Percentiles rank a stretch among this genome's conserved stretches.
Evolutionary conservation across 2,329 filamentous ascomycete species (phyloP).

Genomic region (Ascochyta koolunga): DNA sequence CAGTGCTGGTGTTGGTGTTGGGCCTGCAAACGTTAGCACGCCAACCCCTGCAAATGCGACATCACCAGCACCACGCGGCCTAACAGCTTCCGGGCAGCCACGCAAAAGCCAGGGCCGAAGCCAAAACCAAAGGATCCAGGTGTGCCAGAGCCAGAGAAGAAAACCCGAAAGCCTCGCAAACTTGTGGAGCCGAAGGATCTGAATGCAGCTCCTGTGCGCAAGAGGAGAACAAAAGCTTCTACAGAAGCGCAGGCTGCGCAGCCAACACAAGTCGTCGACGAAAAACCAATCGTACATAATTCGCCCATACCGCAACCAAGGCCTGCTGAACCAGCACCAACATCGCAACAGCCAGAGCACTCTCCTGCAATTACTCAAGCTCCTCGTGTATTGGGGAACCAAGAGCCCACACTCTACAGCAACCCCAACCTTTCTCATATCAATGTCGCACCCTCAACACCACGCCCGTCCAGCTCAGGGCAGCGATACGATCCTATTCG

Average conservation of each 20-base stretch:
- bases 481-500: conserved; percentile 91
- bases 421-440: conserved; percentile 47
- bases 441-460: conserved; percentile 55
- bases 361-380: conserved; percentile 32
- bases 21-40: conserved; percentile 33
- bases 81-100: conserved; percentile 44
- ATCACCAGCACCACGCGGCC: conserved; percentile 37
- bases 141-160: conserved; percentile 49
- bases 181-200: conserved; percentile 57
- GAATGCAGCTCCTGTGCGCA: conserved; percentile 55
- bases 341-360: conserved; percentile 33
- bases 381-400: conserved; percentile 48
- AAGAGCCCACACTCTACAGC: conserved; percentile 45
- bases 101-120: conserved; percentile 54
- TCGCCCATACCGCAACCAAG: conserved; percentile 37
- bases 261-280: conserved; percentile 33
- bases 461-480: conserved; percentile 68
- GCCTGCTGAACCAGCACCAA: conserved; percentile 33
- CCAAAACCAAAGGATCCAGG: conserved; percentile 45
- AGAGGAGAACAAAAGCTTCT: conserved; percentile 53
- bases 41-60: conserved; percentile 40
- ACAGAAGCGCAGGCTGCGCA: conserved; percentile 39
- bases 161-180: conserved; percentile 54
- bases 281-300: conserved; percentile 31
- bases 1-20: conserved; percentile 39